Evolutionary conservation across 2,329 filamentous ascomycete genomes (phyloP), one percentile per base, ranked within the genome.

Genomic region (Anthostomella pinea): DNA sequence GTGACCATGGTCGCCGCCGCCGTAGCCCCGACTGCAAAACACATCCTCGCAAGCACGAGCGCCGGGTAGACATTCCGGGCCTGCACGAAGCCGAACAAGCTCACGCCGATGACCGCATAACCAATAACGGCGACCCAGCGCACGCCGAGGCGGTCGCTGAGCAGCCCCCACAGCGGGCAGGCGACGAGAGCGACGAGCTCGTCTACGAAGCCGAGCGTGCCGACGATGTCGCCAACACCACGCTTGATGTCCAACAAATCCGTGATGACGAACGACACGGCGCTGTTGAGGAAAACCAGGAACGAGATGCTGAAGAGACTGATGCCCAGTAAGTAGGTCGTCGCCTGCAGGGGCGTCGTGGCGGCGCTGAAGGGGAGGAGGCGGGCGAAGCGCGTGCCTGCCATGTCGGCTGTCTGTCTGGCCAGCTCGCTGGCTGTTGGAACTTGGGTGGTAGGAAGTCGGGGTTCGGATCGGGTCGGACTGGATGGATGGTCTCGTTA

Each of bases 1-100:
- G 93, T 97, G 14, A 98, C 93, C 93, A 98, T 98, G 1, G 93
- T 97, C 10, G 89, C 77, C 5, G 86, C 81, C 15, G 91, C 93
- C n/a, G 90, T 89, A 14, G 87, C 93, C 16, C 93, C 93, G 13
- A 96, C 53, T 49, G 90, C 93, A 64, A 98, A 98, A 37, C 94
- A 69, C 33, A 97, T 70, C 48, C 93, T 77, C 36, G 86, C 89
- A 26, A 96, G 68, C 36, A 97, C 68, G 49, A 98, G 70, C 60
- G 95, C 83, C 8, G 93, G 91, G 64, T 95, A 96, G 7, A 96
- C 79, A 64, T 90, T 88, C 50, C 70, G 74, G 18, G 87, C 87
- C 70, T 94, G 87, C 17, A 96, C 90, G 54, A 95, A 87, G 10
- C 89, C 60, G 29, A 85, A 76, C 42, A 98, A 66, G 14, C 87